Base-by-base conservation (phyloP, 2,329 filamentous ascomycete species). In the Chaetomium sp. region DNA sequence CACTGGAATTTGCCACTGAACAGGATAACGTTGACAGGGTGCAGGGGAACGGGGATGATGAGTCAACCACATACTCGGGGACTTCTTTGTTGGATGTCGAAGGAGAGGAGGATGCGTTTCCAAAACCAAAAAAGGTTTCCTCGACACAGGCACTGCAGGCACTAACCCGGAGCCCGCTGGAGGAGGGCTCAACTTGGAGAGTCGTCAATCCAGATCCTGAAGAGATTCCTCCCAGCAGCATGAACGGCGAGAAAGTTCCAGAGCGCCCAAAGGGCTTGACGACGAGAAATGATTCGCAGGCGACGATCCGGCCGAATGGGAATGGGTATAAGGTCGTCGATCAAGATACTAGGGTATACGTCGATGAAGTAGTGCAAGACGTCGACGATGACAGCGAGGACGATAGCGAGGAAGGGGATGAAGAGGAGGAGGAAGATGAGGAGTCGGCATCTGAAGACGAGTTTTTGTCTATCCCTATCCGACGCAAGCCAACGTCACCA, bases 121-220 rank as follows among this genome's bases (percentile, higher is more conserved):
- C 67, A 10, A 65, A 65, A 41, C 59, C 67, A 0, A 69, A 63
- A 56, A 71, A 68, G 48, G 66, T 72, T 6, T 72, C 70, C 2
- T 71, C 70, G 3, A 71, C 70, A 10, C 69, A 72, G 54, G 68
- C 66, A n/a, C 56, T 72, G 37, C 69, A 68, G 42, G 68, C 65
- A 2, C 63, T 72, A 7, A 68, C 69, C n/a, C 68, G 69, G 40
- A 66, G 63, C 41, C 69, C 70, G 5, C 52, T 71, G 10, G 70
- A 72, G 42, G 69, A 69, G 27, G 68, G 67, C 19, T 63, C 65
- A 6, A 62, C 58, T 12, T 71, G 70, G 70, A 71, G 68, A 5
- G 64, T 68, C 2, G 69, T 71, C 27, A 67, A 70, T 43, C 56
- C 66, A 10, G 58, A 59, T 10, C 19, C 47, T 14, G 64, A 62